phyloP scores from a whole-genome alignment of 192 early-diverging fungal species.

The Mortierella antarctica region DNA sequence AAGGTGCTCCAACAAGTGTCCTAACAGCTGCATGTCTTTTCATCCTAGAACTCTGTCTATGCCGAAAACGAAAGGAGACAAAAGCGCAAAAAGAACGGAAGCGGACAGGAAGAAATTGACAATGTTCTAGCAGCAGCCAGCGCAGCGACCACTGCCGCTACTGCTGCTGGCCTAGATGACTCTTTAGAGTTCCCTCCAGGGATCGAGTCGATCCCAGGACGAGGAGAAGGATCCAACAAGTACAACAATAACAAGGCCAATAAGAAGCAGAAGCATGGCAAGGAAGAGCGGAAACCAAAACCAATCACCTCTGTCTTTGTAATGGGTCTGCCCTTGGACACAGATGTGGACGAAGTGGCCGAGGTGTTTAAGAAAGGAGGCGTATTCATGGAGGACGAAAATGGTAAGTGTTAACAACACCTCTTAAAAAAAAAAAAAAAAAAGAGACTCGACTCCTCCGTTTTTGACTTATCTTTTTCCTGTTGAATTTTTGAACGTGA shows the following conservation, averaged over 20 bases:
- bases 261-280: constrained; percentile 63
- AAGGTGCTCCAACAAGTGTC: too few species aligned
- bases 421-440: too few species aligned
- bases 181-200: background rate
- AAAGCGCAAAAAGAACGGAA: constrained; percentile 33
- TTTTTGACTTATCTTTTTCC: background rate
- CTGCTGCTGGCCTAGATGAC: background rate
- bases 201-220: constrained; percentile 24
- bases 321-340: constrained; percentile 83
- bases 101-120: constrained; percentile 6
- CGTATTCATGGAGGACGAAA: constrained; percentile 80
- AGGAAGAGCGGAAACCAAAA: constrained; percentile 56
- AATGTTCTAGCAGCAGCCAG: constrained; percentile 7
- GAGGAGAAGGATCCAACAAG: constrained; percentile 7
- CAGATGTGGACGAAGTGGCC: constrained; percentile 82
- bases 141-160: background rate
- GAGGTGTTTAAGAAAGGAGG: constrained; percentile 82
- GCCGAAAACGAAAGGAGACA: constrained; percentile 36
- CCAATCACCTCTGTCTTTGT: constrained; percentile 89
- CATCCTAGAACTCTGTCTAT: constrained; percentile 31
- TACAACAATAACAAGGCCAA: constrained; percentile 36
- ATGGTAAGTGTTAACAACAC: constrained; percentile 17
- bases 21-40: background rate
- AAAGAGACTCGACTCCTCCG: too few species aligned
- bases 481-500: constrained; percentile 29